Evolutionary conservation across 2,329 filamentous ascomycete genomes (phyloP), one percentile per base, ranked within the genome.

Genomic region (Paraphaeosphaeria minitans): DNA sequence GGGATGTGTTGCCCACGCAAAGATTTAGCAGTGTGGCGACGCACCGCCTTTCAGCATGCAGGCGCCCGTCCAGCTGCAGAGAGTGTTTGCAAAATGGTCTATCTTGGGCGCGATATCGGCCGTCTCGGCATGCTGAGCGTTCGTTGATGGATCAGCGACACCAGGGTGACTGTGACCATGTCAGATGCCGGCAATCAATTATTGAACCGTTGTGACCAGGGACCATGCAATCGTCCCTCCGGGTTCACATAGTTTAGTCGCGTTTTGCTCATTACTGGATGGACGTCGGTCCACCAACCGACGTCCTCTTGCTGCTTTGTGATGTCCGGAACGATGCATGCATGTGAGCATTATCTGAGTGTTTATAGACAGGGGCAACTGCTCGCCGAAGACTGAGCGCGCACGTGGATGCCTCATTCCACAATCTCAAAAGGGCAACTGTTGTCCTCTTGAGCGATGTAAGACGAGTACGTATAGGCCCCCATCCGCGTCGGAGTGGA

Each of bases 301-400:
- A 53, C 29, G 24, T 21, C n/a, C 24, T 13, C 50, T 19, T 39
- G 49, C 19, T 53, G 46, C 45, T 48, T 35, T 24, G 35, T 16
- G 10, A 39, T 29, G 33, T 57, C 48, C 50, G 39, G 47, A 49
- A 57, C 56, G 56, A 50, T 48, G 56, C 59, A 56, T 56, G 59
- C 56, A 35, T 33, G 39, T 1, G 53, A n/a, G 22, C 16, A 46
- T 54, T 53, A 41, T 19, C 8, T 27, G 41, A 39, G 1, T 14
- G 21, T n/a, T 6, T 59, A 61, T 61, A 56, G 59, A 42, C 59
- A 61, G 56, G 59, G 59, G 24, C 21, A 31, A 2, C 29, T 27
- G 31, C 33, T 57, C 31, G 54, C 54, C 54, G 48, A 53, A 41
- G 14, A 19, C 47, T 33, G 7, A 21, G 39, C 22, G 24, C 35